These are phyloP conservation scores for Dendrobium catenatum DNA, from an alignment of 106 monocot genomes.

Conservation along the genomic window DNA sequence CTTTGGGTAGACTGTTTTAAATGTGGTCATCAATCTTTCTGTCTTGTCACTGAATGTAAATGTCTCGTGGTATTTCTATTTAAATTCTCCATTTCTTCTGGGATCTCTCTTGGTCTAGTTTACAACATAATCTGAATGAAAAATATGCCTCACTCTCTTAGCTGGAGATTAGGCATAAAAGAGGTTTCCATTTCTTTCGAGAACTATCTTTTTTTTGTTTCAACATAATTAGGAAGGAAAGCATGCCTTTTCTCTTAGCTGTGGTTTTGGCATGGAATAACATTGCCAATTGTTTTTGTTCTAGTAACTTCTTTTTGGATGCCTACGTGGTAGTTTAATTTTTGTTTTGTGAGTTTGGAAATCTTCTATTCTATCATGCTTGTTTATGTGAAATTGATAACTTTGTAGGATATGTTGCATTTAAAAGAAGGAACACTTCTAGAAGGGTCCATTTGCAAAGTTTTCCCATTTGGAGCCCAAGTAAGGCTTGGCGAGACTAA, in stretches of 20 bases:
- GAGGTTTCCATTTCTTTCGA: background rate
- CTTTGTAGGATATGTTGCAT: constrained; percentile 54
- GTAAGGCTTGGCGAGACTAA: constrained; percentile 73
- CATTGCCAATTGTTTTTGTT: background rate
- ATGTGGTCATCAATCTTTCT: background rate
- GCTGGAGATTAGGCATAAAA: background rate
- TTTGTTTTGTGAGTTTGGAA: background rate
- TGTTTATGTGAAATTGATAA: constrained; percentile 2
- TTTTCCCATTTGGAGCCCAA: constrained; percentile 89
- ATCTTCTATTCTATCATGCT: background rate
- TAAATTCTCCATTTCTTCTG: background rate
- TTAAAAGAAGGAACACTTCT: constrained; percentile 90
- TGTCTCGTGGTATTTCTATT: background rate
- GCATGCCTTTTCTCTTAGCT: background rate
- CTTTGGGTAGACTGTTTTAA: background rate
- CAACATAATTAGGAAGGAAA: background rate
- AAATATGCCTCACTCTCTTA: background rate
- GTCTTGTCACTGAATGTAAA: background rate
- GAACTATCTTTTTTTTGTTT: background rate
- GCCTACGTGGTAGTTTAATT: background rate
- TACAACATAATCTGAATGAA: background rate
- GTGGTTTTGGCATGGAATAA: background rate
- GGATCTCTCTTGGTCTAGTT: background rate
- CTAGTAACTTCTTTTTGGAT: background rate
- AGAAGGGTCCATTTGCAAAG: constrained; percentile 70